Evolutionary conservation across 208 protist genomes (phyloP), one percentile per base, ranked within the genome.

Genomic region (Crithidia fasciculata): DNA sequence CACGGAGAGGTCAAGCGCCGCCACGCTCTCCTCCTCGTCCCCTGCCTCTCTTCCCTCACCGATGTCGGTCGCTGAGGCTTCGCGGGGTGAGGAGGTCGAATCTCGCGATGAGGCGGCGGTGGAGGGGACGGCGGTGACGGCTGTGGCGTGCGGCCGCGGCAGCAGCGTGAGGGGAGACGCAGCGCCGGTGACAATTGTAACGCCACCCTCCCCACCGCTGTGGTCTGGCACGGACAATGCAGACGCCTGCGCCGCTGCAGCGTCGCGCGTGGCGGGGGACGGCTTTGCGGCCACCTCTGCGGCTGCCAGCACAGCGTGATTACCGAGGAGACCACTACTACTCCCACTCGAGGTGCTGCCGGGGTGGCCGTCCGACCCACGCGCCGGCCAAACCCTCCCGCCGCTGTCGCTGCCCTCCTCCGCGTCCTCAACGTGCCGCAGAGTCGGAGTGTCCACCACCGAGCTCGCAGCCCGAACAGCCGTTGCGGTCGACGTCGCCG

Each of bases 381-480:
- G 28, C 28, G 28, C 28, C 28, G 28, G 28, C 28, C 50, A 55
- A 4, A 5, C 59, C 0, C 39, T 37, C 15, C 19, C 59, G n/a
- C 16, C 41, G 9, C 4, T 39, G 13, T 61, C 39, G 8, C 9
- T 37, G 15, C 13, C 57, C 7, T 16, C 39, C 12, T 64, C 59
- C 2, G 13, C 43, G 4, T 52, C 59, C 4, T 37, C 41, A 2
- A 15, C 59, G 41, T 28, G 41, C 28, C n/a, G 13, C 13, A 58
- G 4, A 4, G 57, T 74, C 59, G 69, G 59, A 19, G 69, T 74
- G 12, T 61, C 47, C 12, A 62, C 50, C 36, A 59, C 41, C 3
- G 67, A 57, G 28, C 19, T 52, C 5, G 50, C 18, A 4, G 41
- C 63, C n/a, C 63, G 50, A 5, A 28, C 12, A 16, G 13, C 47